Conservation (phyloP, 176 grass and related monocot species). For the Poa annua region DNA sequence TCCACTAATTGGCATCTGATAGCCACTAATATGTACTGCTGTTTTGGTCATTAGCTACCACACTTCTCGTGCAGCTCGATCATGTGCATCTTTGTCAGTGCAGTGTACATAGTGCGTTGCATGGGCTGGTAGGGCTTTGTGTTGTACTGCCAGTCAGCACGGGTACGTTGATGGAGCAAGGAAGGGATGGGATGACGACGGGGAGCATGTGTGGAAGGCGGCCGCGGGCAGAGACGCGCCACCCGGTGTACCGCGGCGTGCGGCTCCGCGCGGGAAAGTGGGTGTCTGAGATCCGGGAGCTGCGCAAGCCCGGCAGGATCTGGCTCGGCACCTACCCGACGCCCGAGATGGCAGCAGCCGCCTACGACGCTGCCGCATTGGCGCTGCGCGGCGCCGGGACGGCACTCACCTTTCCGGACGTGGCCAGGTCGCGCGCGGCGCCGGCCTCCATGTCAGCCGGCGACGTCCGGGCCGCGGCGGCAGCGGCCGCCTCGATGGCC, state of each 20-base stretch:
- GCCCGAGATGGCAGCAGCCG: conserved; percentile 71
- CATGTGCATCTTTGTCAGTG: not conserved
- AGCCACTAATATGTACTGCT: not conserved
- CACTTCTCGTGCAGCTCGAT: not conserved
- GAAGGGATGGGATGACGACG: not conserved
- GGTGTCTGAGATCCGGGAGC: conserved; percentile 96
- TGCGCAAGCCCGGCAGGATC: conserved; percentile 68
- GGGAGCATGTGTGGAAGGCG: conserved; percentile 6
- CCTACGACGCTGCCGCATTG: conserved; percentile 66
- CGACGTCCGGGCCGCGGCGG: conserved; percentile 50
- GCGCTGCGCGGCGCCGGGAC: conserved; percentile 57
- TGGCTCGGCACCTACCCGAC: conserved; percentile 75
- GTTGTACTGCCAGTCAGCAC: not conserved
- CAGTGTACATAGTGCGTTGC: not conserved
- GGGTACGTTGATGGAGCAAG: not conserved
- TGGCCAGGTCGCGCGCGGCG: conserved; percentile 26
- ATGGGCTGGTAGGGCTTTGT: not conserved
- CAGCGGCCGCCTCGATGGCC: conserved; percentile 36
- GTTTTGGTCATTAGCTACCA: not conserved
- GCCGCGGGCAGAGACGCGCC: conserved; percentile 65
- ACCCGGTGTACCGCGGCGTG: conserved; percentile 83
- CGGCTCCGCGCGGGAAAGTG: conserved; percentile 65
- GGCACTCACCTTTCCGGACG: conserved; percentile 64
- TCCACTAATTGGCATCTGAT: not conserved
- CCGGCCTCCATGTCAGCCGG: conserved; percentile 44